These are phyloP conservation scores for Glutinoglossum americanum DNA, from an alignment of 495 filamentous ascomycete species.

Conservation along the genomic window DNA sequence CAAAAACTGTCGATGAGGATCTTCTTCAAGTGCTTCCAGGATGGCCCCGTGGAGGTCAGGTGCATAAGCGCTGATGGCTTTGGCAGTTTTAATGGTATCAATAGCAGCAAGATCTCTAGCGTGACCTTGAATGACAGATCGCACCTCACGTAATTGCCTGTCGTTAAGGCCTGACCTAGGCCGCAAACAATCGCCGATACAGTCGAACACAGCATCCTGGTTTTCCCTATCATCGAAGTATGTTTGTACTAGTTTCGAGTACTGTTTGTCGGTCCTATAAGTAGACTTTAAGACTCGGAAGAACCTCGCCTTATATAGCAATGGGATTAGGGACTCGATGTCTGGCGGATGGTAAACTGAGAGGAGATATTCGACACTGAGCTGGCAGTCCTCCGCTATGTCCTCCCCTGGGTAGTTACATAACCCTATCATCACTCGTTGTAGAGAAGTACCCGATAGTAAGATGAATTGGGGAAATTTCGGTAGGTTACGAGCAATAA, in stretches of 20 bases:
- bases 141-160: conserved; percentile 55
- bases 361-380: conserved; percentile 85
- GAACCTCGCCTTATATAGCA: conserved; percentile 64
- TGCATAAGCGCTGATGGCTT: conserved; percentile 41
- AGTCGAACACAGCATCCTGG: conserved; percentile 49
- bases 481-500: conserved; percentile 82
- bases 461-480: conserved; percentile 94
- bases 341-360: conserved; percentile 86
- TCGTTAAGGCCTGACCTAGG: conserved; percentile 45
- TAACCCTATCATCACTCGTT: conserved; percentile 58
- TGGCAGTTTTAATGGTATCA: conserved; percentile 45
- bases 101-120: conserved; percentile 46
- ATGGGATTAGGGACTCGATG: conserved; percentile 45
- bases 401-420: conserved; percentile 66
- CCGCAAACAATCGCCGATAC: conserved; percentile 59
- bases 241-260: conserved; percentile 50
- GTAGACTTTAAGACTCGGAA: conserved; percentile 85
- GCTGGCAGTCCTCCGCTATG: conserved; percentile 79
- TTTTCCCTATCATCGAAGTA: conserved; percentile 76
- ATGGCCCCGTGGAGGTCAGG: conserved; percentile 52
- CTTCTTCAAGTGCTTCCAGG: conserved; percentile 39
- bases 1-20: conserved; percentile 42
- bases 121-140: conserved; percentile 45
- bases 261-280: conserved; percentile 62
- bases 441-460: conserved; percentile 63